Percentiles rank a stretch among this genome's conserved stretches.
Evolutionary conservation across 768 basidiomycete genomes (phyloP).

Genomic region (Calocybe gangraenosa): DNA sequence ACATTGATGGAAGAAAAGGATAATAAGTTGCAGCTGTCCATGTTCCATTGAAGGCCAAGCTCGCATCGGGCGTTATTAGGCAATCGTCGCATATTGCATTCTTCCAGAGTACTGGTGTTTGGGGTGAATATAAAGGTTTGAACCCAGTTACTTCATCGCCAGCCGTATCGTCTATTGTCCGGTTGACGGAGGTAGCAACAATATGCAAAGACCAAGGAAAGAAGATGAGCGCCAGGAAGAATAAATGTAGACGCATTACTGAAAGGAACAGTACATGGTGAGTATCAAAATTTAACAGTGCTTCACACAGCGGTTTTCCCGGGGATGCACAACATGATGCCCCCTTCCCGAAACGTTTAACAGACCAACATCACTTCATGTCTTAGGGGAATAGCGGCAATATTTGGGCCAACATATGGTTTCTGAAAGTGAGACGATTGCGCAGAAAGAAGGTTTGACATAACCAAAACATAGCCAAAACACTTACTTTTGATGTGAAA

Average conservation of each 20-base stretch:
- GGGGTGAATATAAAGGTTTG: slow-evolving; percentile 18
- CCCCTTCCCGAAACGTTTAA: neutral
- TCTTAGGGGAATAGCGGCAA: too few relatives aligned
- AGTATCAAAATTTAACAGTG: neutral
- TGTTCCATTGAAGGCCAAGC: slow-evolving; percentile 8
- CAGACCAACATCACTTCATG: neutral
- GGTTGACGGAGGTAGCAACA: slow-evolving; percentile 10
- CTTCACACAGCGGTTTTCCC: too few relatives aligned
- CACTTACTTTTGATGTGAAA: too few relatives aligned
- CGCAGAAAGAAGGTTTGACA: too few relatives aligned
- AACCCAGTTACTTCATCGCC: slow-evolving; percentile 18
- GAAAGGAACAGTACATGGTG: neutral
- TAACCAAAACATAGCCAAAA: too few relatives aligned
- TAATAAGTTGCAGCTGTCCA: slow-evolving; percentile 21
- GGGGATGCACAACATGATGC: too few relatives aligned
- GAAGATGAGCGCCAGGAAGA: neutral
- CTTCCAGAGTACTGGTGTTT: slow-evolving; percentile 1
- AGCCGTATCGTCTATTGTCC: slow-evolving; percentile 21
- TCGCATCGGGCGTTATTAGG: neutral
- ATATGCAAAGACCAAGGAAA: neutral
- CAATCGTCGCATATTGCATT: neutral
- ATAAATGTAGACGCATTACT: neutral
- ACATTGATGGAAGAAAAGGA: slow-evolving; percentile 5
- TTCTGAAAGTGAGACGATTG: too few relatives aligned
- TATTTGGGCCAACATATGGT: too few relatives aligned